These are phyloP conservation scores for Diaporthe amygdali DNA, from an alignment of 2,329 filamentous ascomycete species.

Conservation along the genomic window DNA sequence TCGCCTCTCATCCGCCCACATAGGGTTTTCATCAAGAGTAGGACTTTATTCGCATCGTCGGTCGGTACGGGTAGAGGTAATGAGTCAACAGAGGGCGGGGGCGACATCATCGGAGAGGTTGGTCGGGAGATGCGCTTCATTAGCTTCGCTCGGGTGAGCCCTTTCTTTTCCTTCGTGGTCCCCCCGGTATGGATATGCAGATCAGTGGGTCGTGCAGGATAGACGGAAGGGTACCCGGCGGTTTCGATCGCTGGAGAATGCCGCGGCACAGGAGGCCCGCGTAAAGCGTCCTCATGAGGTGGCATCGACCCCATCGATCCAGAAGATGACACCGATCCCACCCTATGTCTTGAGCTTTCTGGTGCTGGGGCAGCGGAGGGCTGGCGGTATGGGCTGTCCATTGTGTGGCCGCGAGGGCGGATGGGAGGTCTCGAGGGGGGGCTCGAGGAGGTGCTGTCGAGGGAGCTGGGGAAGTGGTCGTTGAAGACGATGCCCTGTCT, in stretches of 20 bases:
- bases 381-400: constrained; percentile 60
- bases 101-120: constrained; percentile 59
- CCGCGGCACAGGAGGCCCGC: constrained; percentile 41
- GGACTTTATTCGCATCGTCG: constrained; percentile 72
- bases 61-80: constrained; percentile 65
- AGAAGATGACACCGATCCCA: constrained; percentile 74
- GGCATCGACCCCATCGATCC: constrained; percentile 60
- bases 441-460: constrained; percentile 52
- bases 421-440: constrained; percentile 44
- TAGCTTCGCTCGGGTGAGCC: constrained; percentile 51
- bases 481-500: constrained; percentile 67
- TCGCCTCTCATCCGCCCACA: constrained; percentile 82
- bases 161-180: constrained; percentile 52
- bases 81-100: constrained; percentile 64
- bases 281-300: constrained; percentile 51
- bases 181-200: constrained; percentile 38
- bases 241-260: constrained; percentile 48
- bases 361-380: constrained; percentile 44
- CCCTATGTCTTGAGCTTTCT: constrained; percentile 62
- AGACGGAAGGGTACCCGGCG: constrained; percentile 46
- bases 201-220: constrained; percentile 39
- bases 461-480: constrained; percentile 57
- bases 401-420: constrained; percentile 62
- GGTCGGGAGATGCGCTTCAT: constrained; percentile 63
- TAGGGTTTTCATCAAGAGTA: constrained; percentile 77